A percentile compares a stretch with the other conserved stretches of the same genome.
Evolutionary conservation across 2,329 filamentous ascomycete species (phyloP).

Genomic region (Alternaria longipes): DNA sequence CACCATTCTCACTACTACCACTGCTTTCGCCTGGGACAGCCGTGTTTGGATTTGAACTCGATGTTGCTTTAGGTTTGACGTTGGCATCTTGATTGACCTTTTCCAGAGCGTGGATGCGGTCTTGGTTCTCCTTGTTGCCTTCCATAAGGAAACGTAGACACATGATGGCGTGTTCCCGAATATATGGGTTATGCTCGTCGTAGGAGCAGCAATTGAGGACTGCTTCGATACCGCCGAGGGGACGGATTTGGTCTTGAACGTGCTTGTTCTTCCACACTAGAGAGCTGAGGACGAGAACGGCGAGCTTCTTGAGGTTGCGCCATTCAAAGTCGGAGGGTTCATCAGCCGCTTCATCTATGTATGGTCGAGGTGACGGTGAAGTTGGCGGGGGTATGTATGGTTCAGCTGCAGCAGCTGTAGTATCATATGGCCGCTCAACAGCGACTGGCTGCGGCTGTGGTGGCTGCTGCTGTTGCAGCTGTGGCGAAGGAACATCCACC

Average conservation of each 20-base stretch:
- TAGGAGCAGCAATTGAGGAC: slow-evolving; percentile 89
- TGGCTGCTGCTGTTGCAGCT: slow-evolving; percentile 37
- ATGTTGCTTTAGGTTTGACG: slow-evolving; percentile 20
- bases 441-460: slow-evolving; percentile 49
- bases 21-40: not conserved
- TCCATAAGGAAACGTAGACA: slow-evolving; percentile 69
- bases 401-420: slow-evolving; percentile 55
- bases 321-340: slow-evolving; percentile 74
- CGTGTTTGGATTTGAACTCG: not conserved
- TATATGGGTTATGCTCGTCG: slow-evolving; percentile 93
- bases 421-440: slow-evolving; percentile 74
- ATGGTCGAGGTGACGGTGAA: slow-evolving; percentile 54
- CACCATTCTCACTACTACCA: not conserved
- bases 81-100: slow-evolving; percentile 34
- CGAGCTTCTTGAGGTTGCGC: slow-evolving; percentile 90
- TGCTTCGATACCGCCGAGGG: slow-evolving; percentile 84
- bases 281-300: slow-evolving; percentile 87
- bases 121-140: slow-evolving; percentile 76
- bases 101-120: slow-evolving; percentile 72
- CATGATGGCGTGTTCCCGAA: slow-evolving; percentile 77
- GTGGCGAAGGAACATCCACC: slow-evolving; percentile 18
- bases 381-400: slow-evolving; percentile 51
- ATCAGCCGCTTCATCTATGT: slow-evolving; percentile 59
- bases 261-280: slow-evolving; percentile 86
- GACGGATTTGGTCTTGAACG: slow-evolving; percentile 88